Evolutionary conservation across 768 basidiomycete species (phyloP).

Genomic region (Suillus spraguei): DNA sequence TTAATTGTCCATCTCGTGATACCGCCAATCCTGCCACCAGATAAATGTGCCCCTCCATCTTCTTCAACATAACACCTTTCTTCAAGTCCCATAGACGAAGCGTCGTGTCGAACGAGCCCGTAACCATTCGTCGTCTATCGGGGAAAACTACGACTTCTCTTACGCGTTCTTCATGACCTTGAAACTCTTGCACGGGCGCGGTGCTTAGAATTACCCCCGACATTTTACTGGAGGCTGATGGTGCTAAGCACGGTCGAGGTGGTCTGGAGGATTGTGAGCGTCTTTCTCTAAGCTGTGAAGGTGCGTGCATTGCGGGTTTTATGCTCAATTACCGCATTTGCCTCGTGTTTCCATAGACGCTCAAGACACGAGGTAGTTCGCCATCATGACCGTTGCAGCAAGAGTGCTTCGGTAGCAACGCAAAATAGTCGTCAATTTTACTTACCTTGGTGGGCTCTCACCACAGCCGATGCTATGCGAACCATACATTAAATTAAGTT

Average conservation of each 20-base stretch:
- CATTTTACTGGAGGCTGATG: neutral
- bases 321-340: neutral
- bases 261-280: neutral
- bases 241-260: neutral
- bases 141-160: neutral
- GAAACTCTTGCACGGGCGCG: neutral
- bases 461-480: too few relatives aligned
- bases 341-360: neutral
- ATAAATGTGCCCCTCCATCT: neutral
- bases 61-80: slow-evolving; percentile 1
- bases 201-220: neutral
- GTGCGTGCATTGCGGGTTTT: neutral
- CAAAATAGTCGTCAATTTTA: too few relatives aligned
- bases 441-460: too few relatives aligned
- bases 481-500: too few relatives aligned
- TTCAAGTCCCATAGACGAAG: neutral
- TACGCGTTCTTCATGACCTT: neutral
- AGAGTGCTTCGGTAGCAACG: too few relatives aligned
- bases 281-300: neutral
- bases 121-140: neutral
- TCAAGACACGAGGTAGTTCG: neutral
- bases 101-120: neutral
- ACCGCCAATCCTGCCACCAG: neutral
- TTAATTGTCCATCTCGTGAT: neutral
- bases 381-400: neutral